Conservation (phyloP, 2,329 filamentous ascomycete species). For the Coniochaeta sp. region DNA sequence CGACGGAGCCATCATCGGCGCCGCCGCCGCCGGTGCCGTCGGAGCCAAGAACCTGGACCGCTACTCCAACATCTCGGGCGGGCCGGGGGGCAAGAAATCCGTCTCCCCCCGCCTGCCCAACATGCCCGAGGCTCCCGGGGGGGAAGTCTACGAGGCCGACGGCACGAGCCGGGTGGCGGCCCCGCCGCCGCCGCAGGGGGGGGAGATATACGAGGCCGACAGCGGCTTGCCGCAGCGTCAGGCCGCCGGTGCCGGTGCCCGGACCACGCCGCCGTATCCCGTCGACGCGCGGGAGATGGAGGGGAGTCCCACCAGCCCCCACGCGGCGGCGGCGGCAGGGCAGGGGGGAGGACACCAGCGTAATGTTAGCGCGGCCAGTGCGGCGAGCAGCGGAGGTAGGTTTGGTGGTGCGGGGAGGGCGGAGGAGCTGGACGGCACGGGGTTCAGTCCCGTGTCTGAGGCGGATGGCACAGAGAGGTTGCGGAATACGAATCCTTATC, state of each 20-base stretch:
- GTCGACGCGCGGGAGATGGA: not conserved
- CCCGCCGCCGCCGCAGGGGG: not conserved
- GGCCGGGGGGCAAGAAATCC: not conserved
- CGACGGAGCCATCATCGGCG: not conserved
- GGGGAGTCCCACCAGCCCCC: not conserved
- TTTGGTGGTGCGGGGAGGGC: not conserved
- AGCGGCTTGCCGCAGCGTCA: not conserved
- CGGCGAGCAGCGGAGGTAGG: not conserved
- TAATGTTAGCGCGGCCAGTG: not conserved
- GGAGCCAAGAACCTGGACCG: not conserved
- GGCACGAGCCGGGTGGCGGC: not conserved
- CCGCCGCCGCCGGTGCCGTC: not conserved
- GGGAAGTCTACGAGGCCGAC: not conserved
- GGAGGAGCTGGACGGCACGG: not conserved
- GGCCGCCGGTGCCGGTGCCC: no score
- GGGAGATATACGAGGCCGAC: not conserved
- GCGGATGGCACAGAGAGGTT: not conserved
- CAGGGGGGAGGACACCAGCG: not conserved
- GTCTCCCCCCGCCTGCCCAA: not conserved
- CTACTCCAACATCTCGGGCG: not conserved
- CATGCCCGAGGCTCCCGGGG: not conserved
- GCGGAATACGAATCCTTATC: not conserved
- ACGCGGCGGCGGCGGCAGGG: not conserved
- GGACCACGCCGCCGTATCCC: not conserved
- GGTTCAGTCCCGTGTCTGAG: not conserved